Conservation (phyloP, 2,329 filamentous ascomycete species). For the Lecanosticta acicola region DNA sequence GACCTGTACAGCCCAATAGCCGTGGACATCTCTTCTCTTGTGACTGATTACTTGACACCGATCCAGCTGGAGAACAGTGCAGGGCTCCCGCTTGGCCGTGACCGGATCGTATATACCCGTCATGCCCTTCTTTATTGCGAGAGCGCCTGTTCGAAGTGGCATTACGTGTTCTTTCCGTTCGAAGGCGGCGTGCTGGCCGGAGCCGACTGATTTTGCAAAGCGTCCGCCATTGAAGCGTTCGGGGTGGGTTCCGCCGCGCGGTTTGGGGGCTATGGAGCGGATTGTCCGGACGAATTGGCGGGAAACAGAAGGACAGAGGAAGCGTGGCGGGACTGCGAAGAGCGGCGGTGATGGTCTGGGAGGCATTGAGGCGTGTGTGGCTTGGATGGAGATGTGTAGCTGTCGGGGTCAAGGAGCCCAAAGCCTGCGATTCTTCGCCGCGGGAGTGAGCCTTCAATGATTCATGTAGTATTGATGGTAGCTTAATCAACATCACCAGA, state of each 20-base stretch:
- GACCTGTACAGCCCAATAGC: constrained; percentile 91
- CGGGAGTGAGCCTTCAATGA: background rate
- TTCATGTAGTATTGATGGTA: background rate
- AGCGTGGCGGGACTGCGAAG: constrained; percentile 28
- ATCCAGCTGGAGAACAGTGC: constrained; percentile 91
- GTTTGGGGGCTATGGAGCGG: constrained; percentile 44
- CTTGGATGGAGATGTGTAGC: too few relatives aligned
- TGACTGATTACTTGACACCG: constrained; percentile 81
- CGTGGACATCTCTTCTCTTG: constrained; percentile 74
- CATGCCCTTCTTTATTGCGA: constrained; percentile 94
- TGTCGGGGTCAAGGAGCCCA: too few relatives aligned
- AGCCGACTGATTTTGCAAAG: constrained; percentile 49
- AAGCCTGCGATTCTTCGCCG: background rate
- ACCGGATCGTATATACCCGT: constrained; percentile 76
- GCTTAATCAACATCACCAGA: background rate
- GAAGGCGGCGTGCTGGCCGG: constrained; percentile 55
- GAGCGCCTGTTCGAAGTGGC: constrained; percentile 68
- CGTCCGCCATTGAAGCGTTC: constrained; percentile 51
- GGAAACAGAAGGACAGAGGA: constrained; percentile 31
- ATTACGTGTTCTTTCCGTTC: constrained; percentile 53
- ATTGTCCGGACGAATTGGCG: constrained; percentile 42
- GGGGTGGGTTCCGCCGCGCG: constrained; percentile 39
- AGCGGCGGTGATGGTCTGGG: constrained; percentile 20
- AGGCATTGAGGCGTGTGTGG: constrained; percentile 27
- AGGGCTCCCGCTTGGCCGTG: constrained; percentile 71